Evolutionary conservation across 2,329 filamentous ascomycete species (phyloP).

Genomic region (Scopulariopsis brevicaulis): DNA sequence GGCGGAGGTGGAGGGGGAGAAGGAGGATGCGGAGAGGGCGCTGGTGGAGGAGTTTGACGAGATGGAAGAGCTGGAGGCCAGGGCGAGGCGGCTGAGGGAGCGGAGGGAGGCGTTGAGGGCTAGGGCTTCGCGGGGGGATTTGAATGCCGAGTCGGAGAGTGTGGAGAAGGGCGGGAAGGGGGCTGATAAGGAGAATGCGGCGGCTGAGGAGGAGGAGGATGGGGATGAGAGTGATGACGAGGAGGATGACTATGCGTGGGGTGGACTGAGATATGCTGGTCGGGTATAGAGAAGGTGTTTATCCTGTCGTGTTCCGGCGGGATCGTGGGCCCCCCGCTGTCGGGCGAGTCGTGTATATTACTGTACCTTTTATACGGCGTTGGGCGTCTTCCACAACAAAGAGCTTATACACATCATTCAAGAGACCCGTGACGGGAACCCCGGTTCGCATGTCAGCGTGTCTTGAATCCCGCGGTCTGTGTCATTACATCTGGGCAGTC

Average conservation of each 20-base stretch:
- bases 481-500: too few relatives aligned
- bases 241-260: constrained; percentile 47
- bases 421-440: too few relatives aligned
- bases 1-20: constrained; percentile 49
- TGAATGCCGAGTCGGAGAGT: constrained; percentile 11
- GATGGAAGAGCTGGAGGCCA: constrained; percentile 68
- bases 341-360: too few relatives aligned
- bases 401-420: too few relatives aligned
- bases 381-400: too few relatives aligned
- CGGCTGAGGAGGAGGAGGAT: constrained; percentile 31
- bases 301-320: too few relatives aligned
- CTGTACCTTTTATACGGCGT: too few relatives aligned
- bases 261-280: constrained; percentile 30
- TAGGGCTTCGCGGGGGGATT: constrained; percentile 15
- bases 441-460: too few relatives aligned
- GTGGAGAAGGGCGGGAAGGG: constrained; percentile 8
- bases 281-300: neutral
- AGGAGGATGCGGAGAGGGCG: constrained; percentile 63
- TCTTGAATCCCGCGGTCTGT: too few relatives aligned
- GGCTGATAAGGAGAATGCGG: constrained; percentile 15
- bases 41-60: constrained; percentile 72
- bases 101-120: constrained; percentile 54
- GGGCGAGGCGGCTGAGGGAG: constrained; percentile 58
- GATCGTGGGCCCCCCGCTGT: too few relatives aligned
- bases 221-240: constrained; percentile 37